Base-by-base conservation (phyloP, 2,329 filamentous ascomycete species). In the Ceratocystis huliohia region DNA sequence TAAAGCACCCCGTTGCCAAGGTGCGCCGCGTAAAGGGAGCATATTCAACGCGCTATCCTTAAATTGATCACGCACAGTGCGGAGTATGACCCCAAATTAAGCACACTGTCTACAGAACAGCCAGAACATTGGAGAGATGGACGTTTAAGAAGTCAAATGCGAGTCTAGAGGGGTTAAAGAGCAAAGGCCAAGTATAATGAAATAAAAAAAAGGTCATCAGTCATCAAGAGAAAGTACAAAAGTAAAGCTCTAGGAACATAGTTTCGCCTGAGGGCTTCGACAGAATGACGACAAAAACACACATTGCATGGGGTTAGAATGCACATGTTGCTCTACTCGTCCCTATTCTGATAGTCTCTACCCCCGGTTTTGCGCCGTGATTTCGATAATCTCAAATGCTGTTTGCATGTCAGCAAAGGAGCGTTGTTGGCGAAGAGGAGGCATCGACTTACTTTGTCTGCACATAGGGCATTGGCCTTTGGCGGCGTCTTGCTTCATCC, bases 381-480 rank as follows among this genome's bases (percentile, higher is more conserved):
- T 37, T 17, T 28, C 56, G n/a, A 63, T 50, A 20, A 20, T 67
- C 13, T 61, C 62, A 37, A 67, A 67, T 30, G 64, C 66, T 67
- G n/a, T 13, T n/a, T 20, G 7, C 6, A 17, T 67, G 62, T 67
- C n/a, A 53, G n/a, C 6, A 28, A 15, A 48, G n/a, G 28, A 13
- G 10, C 7, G 41, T n/a, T 13, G 17, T 5, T 6, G 41, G 33
- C n/a, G 15, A 15, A 8, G 56, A 20, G 44, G 13, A 7, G 2
- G 13, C 15, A 4, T 53, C 7, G 61, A 72, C 80, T 72, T 82
- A 94, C 91, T 91, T 76, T 97, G 94, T 71, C 94, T 85, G 74
- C 94, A 99, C 94, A 99, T 97, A 33, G 94, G 94, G 74, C 94
- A 99, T 70, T 96, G 88, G 25, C 93, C 93, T 72, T 91, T 93